These are phyloP conservation scores for Erythrobasidium yunnanense DNA, from an alignment of 768 basidiomycete species.

Conservation along the genomic window DNA sequence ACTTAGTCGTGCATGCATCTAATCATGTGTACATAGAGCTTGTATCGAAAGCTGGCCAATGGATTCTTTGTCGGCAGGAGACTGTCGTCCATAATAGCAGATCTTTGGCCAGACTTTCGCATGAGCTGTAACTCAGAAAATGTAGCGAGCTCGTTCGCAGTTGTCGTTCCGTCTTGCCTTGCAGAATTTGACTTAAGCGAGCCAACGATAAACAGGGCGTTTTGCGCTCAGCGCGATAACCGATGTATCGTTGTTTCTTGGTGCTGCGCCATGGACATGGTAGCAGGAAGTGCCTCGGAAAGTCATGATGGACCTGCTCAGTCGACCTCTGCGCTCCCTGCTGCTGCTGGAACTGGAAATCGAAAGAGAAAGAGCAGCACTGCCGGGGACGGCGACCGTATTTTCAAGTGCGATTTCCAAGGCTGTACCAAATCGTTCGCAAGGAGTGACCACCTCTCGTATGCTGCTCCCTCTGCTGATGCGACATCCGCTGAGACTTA, in stretches of 20 bases:
- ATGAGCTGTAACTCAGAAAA: no score
- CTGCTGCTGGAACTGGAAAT: neutral
- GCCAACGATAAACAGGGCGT: no score
- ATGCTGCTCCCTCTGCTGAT: neutral
- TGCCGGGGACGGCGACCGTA: neutral
- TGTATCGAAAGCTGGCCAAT: no score
- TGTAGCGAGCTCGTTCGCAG: no score
- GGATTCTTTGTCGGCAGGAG: no score
- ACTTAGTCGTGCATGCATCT: no score
- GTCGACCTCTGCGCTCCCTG: no score
- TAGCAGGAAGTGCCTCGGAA: slow-evolving; percentile 4
- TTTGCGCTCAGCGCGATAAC: neutral
- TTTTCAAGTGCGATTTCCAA: neutral
- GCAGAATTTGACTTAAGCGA: neutral
- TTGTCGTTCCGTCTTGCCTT: no score
- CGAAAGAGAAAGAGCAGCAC: neutral
- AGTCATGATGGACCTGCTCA: no score
- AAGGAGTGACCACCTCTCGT: slow-evolving; percentile 19
- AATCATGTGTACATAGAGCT: no score
- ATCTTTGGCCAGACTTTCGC: no score
- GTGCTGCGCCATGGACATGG: neutral
- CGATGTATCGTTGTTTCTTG: neutral
- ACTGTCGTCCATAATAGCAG: no score
- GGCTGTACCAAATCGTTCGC: slow-evolving; percentile 16
- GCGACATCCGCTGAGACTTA: neutral